Base-by-base conservation (phyloP, 306 rosid genomes). In the Dryas drummondii region DNA sequence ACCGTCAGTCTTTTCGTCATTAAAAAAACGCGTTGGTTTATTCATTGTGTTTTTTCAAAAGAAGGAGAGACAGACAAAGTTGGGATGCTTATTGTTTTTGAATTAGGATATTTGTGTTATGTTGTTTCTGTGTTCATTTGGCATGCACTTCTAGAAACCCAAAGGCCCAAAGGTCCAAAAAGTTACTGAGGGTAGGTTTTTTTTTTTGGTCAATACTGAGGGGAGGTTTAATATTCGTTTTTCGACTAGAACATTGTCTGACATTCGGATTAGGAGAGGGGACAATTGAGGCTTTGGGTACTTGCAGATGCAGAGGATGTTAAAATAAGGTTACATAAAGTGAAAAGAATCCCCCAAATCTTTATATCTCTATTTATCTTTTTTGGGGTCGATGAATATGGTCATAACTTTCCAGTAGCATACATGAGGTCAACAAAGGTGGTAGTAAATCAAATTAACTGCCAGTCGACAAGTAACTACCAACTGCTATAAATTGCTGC, bases 81-180 rank as follows among this genome's bases (percentile, higher is more conserved):
- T 32, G 49, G 7, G 7, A 50, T 69, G 32, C 52, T 69, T 69
- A 27, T 16, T 41, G n/a, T 32, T 40, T 76, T 8, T 4, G 32
- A 6, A 53, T 45, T 19, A 54, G 56, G 56, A 51, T 14, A 52
- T 52, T 0, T 5, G 16, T 27, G 9, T 10, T 60, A 27, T 60
- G 66, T 22, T 10, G 37, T 2, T 32, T 32, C 37, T 60, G 4
- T 22, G 10, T 6, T 2, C 17, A 6, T 27, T 27, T 42, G 3
- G 53, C 66, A 57, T 72, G 70, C 62, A 50, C 57, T 83, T 78
- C 86, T 76, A 79, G 83, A 79, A 83, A 11, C 40, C 66, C 58
- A 42, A 53, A 74, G 16, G 54, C 37, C 7, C n/a, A 16, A 42
- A 42, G 76, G 19, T 37, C 50, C 40, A 68, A 6, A 46, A 53